Evolutionary conservation across 1,139 yeast species (phyloP), one percentile per base, ranked within the genome.

Genomic region (Cylindricascospora bacillispora): DNA sequence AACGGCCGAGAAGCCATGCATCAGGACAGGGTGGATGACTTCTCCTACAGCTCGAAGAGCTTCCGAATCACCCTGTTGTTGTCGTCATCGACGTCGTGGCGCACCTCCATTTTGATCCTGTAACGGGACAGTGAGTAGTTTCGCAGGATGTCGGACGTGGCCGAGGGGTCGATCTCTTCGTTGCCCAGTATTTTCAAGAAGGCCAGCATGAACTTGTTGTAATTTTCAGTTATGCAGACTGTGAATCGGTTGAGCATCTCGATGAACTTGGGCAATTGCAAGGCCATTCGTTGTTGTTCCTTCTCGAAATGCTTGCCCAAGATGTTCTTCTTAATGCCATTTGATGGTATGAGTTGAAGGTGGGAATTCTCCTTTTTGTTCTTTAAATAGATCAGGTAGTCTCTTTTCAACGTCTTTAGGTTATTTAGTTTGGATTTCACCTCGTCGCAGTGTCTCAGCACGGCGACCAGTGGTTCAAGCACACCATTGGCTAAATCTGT

Each of bases 181-280:
- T n/a, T n/a, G n/a, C n/a, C n/a, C n/a, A n/a, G n/a, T n/a, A n/a
- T n/a, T n/a, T n/a, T n/a, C n/a, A n/a, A n/a, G n/a, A n/a, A n/a
- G n/a, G n/a, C n/a, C 26, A 46, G 33, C 27, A 49, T 30, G 13
- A 45, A 24, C 4, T 36, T 32, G 13, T 40, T 39, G 31, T 56
- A 56, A 9, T 39, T 33, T 3, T 47, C 22, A 1, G 49, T 27
- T 1, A 52, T 27, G 16, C 35, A 25, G 5, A 45, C 45, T 0
- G 38, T 18, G 4, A 49, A 32, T n/a, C 35, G 25, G 5, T 35
- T 27, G 2, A 48, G 24, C 6, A 43, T 30, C 1, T 36, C 26
- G 4, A 51, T 33, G 22, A 57, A 39, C 1, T 23, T 17, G 1
- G 63, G 63, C 6, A 60, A 36, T 11, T 57, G 54, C 15, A 40